Percentiles rank a stretch among this genome's conserved stretches.
Evolutionary conservation across 2,329 filamentous ascomycete genomes (phyloP).

Genomic region (Grosmannia serpens): DNA sequence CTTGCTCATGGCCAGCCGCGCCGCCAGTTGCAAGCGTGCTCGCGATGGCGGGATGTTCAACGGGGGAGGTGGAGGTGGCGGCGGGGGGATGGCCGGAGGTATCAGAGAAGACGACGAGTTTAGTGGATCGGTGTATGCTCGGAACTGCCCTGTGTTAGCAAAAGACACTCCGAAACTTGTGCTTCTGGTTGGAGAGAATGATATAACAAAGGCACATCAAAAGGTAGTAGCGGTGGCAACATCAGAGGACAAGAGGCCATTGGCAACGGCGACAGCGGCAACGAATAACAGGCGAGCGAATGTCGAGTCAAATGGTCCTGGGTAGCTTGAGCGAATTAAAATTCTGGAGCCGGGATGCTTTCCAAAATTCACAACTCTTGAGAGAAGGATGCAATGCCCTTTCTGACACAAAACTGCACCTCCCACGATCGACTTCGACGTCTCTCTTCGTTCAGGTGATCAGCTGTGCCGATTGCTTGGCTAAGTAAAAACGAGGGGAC

Average conservation of each 20-base stretch:
- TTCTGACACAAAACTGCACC: neutral
- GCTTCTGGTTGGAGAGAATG: neutral
- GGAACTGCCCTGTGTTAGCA: constrained; percentile 32
- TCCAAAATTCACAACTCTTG: neutral
- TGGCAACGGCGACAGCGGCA: neutral
- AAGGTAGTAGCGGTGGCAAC: neutral
- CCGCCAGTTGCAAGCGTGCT: constrained; percentile 81
- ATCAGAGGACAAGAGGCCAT: neutral
- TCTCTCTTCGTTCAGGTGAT: neutral
- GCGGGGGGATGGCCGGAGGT: constrained; percentile 48
- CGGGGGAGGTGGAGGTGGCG: constrained; percentile 56
- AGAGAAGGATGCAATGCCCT: neutral
- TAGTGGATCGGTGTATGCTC: constrained; percentile 44
- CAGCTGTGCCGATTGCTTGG: neutral
- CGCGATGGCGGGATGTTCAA: constrained; percentile 79
- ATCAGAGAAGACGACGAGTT: constrained; percentile 38
- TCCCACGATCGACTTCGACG: neutral
- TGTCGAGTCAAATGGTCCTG: neutral
- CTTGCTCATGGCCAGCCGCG: constrained; percentile 67
- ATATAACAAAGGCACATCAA: neutral
- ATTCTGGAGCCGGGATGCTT: neutral
- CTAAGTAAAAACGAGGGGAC: neutral
- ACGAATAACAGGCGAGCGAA: neutral
- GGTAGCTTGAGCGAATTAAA: neutral
- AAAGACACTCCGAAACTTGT: neutral